These are phyloP conservation scores for Hypericum perforatum DNA, from an alignment of 345 rosid genomes.

Conservation along the genomic window DNA sequence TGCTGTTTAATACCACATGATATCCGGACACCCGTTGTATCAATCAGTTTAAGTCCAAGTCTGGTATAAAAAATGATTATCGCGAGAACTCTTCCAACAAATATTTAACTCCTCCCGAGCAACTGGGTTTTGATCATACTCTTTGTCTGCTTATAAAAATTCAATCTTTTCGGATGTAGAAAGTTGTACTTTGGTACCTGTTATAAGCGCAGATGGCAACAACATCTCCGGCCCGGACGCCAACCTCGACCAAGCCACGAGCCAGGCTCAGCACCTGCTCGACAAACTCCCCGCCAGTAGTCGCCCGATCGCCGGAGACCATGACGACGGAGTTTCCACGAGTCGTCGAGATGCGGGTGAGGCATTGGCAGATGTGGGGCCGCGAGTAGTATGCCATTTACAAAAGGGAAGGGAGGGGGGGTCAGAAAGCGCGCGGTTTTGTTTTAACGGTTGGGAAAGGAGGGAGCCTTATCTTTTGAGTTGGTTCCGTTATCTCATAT, in stretches of 20 bases:
- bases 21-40: no score
- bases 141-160: not conserved
- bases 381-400: conserved; percentile 42
- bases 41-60: no score
- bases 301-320: conserved; percentile 32
- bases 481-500: no score
- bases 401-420: no score
- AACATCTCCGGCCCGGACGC: conserved; percentile 45
- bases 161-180: not conserved
- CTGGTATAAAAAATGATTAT: no score
- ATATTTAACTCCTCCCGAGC: no score
- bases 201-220: conserved; percentile 64
- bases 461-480: no score
- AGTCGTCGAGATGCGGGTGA: conserved; percentile 39
- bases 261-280: conserved; percentile 40
- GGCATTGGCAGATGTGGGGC: conserved; percentile 66
- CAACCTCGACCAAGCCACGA: conserved; percentile 33
- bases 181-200: conserved; percentile 31
- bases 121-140: no score
- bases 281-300: conserved; percentile 51
- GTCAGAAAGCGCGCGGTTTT: no score
- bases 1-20: no score
- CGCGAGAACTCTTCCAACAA: no score
- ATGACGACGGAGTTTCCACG: conserved; percentile 35
- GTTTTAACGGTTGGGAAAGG: no score